These are phyloP conservation scores for Candida pseudocylindracea DNA, from an alignment of 1,139 yeast species.

Conservation along the genomic window DNA sequence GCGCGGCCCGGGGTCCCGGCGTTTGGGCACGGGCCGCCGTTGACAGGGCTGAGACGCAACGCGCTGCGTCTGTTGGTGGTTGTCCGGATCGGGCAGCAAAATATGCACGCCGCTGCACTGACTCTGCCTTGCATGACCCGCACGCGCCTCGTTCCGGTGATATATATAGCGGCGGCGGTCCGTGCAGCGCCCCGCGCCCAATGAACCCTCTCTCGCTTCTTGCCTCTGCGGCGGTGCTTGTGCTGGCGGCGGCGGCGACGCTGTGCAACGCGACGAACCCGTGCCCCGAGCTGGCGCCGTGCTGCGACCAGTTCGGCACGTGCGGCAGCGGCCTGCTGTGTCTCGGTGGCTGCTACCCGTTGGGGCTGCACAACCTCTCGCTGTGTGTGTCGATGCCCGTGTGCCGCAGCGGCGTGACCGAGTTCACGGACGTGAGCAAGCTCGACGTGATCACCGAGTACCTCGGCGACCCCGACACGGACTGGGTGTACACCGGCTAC, in stretches of 20 bases:
- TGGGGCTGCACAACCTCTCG: slow-evolving; percentile 31
- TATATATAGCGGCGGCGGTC: too few species aligned
- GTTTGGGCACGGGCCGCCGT: too few species aligned
- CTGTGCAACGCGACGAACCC: slow-evolving; percentile 22
- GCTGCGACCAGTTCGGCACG: slow-evolving; percentile 68
- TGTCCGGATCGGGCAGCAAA: too few species aligned
- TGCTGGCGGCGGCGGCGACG: slow-evolving; percentile 2
- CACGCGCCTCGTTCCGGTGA: too few species aligned
- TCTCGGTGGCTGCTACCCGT: slow-evolving; percentile 64
- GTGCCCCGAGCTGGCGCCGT: slow-evolving; percentile 57
- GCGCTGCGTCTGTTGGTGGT: too few species aligned
- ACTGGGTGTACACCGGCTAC: slow-evolving; percentile 62
- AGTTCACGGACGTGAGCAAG: slow-evolving; percentile 13
- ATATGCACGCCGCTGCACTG: too few species aligned
- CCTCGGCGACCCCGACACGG: slow-evolving; percentile 51
- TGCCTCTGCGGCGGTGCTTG: not conserved
- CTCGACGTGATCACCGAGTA: slow-evolving; percentile 18
- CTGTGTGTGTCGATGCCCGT: slow-evolving; percentile 50
- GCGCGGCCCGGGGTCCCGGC: too few species aligned
- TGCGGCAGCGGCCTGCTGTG: slow-evolving; percentile 74
- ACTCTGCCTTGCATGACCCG: too few species aligned
- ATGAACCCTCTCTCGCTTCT: too few species aligned
- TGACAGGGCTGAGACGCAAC: too few species aligned
- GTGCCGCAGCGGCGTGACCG: slow-evolving; percentile 13
- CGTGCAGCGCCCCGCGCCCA: too few species aligned